phyloP scores from a whole-genome alignment of 257 asterid species.

The Penstemon davidsonii region DNA sequence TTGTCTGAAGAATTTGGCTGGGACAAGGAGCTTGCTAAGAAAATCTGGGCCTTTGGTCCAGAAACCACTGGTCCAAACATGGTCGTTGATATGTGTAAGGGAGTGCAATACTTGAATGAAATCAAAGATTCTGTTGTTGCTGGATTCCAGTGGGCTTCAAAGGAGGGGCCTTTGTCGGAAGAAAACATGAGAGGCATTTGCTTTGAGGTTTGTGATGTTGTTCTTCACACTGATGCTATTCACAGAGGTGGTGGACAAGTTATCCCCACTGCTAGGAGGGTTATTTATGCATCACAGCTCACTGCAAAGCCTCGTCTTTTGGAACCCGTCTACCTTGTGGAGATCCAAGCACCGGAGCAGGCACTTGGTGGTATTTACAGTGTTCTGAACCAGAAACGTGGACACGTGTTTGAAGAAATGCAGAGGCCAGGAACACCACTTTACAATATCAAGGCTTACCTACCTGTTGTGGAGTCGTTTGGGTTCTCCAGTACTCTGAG shows the following conservation, averaged over 20 bases:
- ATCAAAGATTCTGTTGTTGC: conserved; percentile 21
- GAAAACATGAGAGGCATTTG: conserved; percentile 19
- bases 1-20: conserved; percentile 4
- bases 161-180: conserved; percentile 16
- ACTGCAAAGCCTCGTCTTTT: conserved; percentile 21
- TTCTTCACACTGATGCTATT: conserved; percentile 20
- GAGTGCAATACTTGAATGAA: conserved; percentile 17
- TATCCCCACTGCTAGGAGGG: conserved; percentile 20
- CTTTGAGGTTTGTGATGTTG: conserved; percentile 19
- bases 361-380: conserved; percentile 25
- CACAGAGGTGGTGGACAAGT: conserved; percentile 24
- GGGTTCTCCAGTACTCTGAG: conserved; percentile 16
- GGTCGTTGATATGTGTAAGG: conserved; percentile 24
- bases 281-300: conserved; percentile 13
- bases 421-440: conserved; percentile 21
- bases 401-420: conserved; percentile 21
- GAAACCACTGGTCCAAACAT: conserved; percentile 16
- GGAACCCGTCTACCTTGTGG: conserved; percentile 14
- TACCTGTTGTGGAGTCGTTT: conserved; percentile 14
- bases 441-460: conserved; percentile 12
- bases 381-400: conserved; percentile 21
- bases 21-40: conserved; percentile 20
- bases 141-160: conserved; percentile 24
- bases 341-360: conserved; percentile 22
- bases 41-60: conserved; percentile 17